These are phyloP conservation scores for sorghum (Sorghum bicolor) DNA, from an alignment of 176 grass and related monocot genomes.

Conservation along the genomic window DNA sequence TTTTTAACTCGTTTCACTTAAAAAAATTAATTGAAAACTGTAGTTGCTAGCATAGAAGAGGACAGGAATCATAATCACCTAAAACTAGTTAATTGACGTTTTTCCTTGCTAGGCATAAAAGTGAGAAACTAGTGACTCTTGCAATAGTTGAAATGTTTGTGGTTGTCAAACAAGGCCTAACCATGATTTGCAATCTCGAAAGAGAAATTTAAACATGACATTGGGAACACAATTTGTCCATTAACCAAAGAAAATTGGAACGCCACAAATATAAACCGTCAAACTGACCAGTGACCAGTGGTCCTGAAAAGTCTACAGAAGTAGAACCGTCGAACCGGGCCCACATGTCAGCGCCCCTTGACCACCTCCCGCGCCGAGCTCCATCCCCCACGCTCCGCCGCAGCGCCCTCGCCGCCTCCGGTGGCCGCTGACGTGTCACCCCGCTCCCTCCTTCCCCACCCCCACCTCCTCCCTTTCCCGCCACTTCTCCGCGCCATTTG, in stretches of 20 bases:
- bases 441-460: no score
- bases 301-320: neutral
- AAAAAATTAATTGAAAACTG: no score
- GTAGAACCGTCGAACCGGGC: neutral
- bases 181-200: neutral
- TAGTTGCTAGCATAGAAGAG: no score
- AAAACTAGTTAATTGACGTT: no score
- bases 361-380: neutral
- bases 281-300: no score
- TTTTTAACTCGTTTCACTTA: no score
- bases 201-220: neutral
- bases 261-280: no score
- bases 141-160: no score
- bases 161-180: no score
- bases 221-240: neutral
- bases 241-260: neutral
- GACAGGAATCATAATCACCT: no score
- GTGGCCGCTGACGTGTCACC: conserved; percentile 10
- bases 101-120: no score
- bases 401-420: conserved; percentile 19
- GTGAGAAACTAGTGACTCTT: no score
- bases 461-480: conserved; percentile 24
- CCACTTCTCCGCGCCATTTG: conserved; percentile 40
- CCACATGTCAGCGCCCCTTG: conserved; percentile 1
- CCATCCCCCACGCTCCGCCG: neutral